phyloP scores from a whole-genome alignment of 345 rosid species.

The Sisymbrium irio region DNA sequence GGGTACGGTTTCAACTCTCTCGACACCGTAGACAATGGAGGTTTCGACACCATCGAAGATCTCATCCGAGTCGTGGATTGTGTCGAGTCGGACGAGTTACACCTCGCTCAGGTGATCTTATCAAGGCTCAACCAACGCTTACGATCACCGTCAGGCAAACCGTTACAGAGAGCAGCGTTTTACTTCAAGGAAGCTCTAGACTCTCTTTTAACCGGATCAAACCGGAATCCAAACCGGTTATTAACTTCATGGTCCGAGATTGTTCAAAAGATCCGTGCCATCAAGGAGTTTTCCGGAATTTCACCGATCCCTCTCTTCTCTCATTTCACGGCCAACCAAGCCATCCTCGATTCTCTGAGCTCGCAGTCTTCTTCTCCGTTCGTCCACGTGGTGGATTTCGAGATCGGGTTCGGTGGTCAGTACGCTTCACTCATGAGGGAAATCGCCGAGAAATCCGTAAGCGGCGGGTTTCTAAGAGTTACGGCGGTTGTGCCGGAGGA shows the following conservation, averaged over 20 bases:
- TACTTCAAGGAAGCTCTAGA: conserved; percentile 86
- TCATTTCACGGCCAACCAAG: conserved; percentile 86
- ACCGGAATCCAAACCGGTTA: conserved; percentile 39
- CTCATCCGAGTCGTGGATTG: conserved; percentile 76
- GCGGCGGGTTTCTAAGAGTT: conserved; percentile 54
- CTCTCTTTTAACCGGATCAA: conserved; percentile 48
- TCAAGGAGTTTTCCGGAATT: conserved; percentile 64
- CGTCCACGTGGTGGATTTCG: conserved; percentile 84
- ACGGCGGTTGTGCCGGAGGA: conserved; percentile 85
- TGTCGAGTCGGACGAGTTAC: conserved; percentile 74
- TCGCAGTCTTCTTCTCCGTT: conserved; percentile 47
- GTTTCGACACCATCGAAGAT: conserved; percentile 70
- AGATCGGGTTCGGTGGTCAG: conserved; percentile 89
- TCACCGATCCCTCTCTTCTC: conserved; percentile 93
- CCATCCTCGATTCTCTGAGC: conserved; percentile 66
- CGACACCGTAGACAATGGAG: conserved; percentile 28
- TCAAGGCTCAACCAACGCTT: conserved; percentile 74
- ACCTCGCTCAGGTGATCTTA: conserved; percentile 68
- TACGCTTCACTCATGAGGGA: conserved; percentile 89
- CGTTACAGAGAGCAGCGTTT: conserved; percentile 82
- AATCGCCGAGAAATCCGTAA: conserved; percentile 51
- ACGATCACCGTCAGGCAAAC: conserved; percentile 61
- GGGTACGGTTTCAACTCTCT: conserved; percentile 30
- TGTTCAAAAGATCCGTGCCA: conserved; percentile 66
- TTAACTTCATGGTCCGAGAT: conserved; percentile 66